phyloP scores from a whole-genome alignment of 2,329 filamentous ascomycete species.

The Cordyceps tenuipes region DNA sequence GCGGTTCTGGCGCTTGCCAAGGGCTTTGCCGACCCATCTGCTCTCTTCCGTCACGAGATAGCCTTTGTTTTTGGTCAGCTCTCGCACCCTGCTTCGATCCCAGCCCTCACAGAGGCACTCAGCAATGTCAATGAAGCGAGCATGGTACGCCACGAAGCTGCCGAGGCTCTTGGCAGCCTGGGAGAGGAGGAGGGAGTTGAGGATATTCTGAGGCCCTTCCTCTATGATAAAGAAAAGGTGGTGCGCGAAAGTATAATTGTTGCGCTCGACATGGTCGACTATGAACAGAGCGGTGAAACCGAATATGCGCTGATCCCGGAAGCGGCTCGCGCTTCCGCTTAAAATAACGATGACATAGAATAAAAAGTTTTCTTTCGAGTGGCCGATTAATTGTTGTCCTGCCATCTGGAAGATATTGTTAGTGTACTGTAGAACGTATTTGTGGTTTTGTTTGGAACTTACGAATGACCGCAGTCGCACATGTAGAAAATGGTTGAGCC shows the following conservation, averaged over 20 bases:
- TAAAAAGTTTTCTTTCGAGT: not conserved
- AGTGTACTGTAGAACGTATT: not conserved
- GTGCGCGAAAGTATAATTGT: slow-evolving; percentile 93
- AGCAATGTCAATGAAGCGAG: slow-evolving; percentile 74
- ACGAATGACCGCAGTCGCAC: slow-evolving; percentile 82
- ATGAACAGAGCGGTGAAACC: slow-evolving; percentile 76
- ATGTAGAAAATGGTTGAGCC: slow-evolving; percentile 86
- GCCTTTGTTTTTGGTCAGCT: slow-evolving; percentile 97
- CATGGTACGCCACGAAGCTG: slow-evolving; percentile 97
- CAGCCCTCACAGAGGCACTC: slow-evolving; percentile 70
- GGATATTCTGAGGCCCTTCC: slow-evolving; percentile 70
- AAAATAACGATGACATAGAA: slow-evolving; percentile 14
- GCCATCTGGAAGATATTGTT: slow-evolving; percentile 32
- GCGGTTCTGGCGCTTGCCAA: slow-evolving; percentile 78
- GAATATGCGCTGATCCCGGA: slow-evolving; percentile 91
- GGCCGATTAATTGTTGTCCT: slow-evolving; percentile 49
- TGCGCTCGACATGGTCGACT: slow-evolving; percentile 95
- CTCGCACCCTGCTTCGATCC: slow-evolving; percentile 92
- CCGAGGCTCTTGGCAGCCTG: slow-evolving; percentile 88
- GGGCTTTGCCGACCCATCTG: slow-evolving; percentile 77
- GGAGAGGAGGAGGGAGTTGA: slow-evolving; percentile 93
- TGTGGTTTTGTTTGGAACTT: slow-evolving; percentile 25
- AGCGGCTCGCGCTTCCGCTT: slow-evolving; percentile 34
- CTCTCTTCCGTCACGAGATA: slow-evolving; percentile 94
- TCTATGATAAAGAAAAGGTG: slow-evolving; percentile 85